These are phyloP conservation scores for Corchorus capsularis DNA, from an alignment of 345 rosid species.

Conservation along the genomic window DNA sequence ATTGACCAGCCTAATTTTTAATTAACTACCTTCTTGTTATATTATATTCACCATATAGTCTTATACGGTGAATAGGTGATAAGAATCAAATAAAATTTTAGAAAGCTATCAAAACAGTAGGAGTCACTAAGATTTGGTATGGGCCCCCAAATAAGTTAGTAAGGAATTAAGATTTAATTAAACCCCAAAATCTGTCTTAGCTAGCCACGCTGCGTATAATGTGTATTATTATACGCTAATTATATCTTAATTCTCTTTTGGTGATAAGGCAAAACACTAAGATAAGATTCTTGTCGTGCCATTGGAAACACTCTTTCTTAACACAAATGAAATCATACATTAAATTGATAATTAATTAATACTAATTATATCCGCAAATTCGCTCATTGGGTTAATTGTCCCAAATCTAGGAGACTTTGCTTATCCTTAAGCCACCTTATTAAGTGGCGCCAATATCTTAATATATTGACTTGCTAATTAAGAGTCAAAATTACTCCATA, in stretches of 20 bases:
- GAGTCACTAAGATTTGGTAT: neutral
- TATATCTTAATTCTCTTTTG: neutral
- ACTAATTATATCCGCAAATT: neutral
- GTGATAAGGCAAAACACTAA: neutral
- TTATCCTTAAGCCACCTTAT: slow-evolving; percentile 8
- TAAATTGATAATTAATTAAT: neutral
- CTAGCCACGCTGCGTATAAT: neutral
- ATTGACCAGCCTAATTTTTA: too few relatives aligned
- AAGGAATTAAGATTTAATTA: neutral
- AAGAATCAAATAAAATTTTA: neutral
- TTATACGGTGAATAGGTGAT: too few relatives aligned
- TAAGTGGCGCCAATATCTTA: neutral
- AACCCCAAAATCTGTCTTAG: neutral
- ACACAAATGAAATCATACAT: neutral
- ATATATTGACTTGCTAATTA: too few relatives aligned
- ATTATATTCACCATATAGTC: too few relatives aligned
- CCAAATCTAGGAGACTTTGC: neutral
- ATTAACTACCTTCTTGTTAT: too few relatives aligned
- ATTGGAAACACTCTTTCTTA: neutral
- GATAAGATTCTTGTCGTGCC: slow-evolving; percentile 6
- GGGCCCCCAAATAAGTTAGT: slow-evolving; percentile 4
- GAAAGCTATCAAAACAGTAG: neutral
- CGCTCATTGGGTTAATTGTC: neutral
- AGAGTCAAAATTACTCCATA: too few relatives aligned
- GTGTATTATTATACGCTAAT: neutral